Conservation (phyloP, 345 rosid species). For the Eucalyptus marginata region DNA sequence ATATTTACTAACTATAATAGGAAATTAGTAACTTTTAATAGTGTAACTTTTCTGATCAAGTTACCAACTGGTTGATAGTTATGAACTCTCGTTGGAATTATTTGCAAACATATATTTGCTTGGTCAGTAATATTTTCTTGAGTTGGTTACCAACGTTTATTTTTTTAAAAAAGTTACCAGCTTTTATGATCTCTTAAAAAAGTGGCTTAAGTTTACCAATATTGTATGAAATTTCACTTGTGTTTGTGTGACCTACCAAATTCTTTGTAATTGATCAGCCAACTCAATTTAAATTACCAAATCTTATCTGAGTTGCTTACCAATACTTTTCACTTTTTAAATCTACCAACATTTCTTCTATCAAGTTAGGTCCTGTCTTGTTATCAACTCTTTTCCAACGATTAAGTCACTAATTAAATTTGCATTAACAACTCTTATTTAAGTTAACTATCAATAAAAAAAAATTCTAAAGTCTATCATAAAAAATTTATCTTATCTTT, state of each 20-base stretch:
- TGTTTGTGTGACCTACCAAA: background rate
- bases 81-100: background rate
- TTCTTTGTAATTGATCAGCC: background rate
- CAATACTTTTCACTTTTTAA: background rate
- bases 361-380: background rate
- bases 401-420: background rate
- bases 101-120: background rate
- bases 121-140: background rate
- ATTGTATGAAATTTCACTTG: background rate
- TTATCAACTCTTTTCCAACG: background rate
- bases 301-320: background rate
- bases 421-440: background rate
- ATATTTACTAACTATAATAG: background rate
- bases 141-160: background rate
- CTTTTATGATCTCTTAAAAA: background rate
- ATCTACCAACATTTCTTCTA: background rate
- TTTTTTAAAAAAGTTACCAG: background rate
- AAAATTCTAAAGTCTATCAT: no score
- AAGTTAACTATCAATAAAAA: background rate
- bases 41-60: background rate
- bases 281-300: background rate
- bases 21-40: background rate
- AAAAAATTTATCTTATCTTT: background rate
- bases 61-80: background rate
- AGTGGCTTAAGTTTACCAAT: background rate